phyloP scores from a whole-genome alignment of 2,329 filamentous ascomycete genomes.

The Arthroderma sp. region DNA sequence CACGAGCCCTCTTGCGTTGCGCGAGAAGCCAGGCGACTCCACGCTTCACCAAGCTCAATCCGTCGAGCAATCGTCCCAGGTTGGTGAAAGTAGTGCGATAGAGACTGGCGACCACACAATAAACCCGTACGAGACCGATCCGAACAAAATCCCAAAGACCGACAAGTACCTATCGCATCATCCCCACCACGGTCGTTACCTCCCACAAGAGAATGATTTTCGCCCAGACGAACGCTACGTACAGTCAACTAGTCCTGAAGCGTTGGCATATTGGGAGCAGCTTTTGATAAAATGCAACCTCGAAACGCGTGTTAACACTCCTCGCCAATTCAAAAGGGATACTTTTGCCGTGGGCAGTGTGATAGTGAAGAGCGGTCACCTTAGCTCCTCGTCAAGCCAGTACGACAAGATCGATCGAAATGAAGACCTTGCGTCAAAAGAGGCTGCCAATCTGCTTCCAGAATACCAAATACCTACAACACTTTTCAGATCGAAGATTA shows the following conservation, averaged over 20 bases:
- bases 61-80: too few relatives aligned
- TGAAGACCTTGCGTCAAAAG: conserved; percentile 22
- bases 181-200: conserved; percentile 23
- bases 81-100: too few relatives aligned
- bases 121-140: conserved; percentile 14
- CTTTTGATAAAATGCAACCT: conserved; percentile 17
- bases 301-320: conserved; percentile 20
- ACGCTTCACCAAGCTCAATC: too few relatives aligned
- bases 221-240: conserved; percentile 21
- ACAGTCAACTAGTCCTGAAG: conserved; percentile 19
- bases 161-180: conserved; percentile 24
- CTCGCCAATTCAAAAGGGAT: conserved; percentile 19
- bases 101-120: too few relatives aligned
- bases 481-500: conserved; percentile 24
- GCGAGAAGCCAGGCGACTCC: too few relatives aligned
- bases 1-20: too few relatives aligned
- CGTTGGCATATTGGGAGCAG: conserved; percentile 23
- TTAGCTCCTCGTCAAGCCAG: conserved; percentile 15
- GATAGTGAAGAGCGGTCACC: conserved; percentile 24
- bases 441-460: conserved; percentile 21
- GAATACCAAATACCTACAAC: conserved; percentile 23
- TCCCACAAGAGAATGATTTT: conserved; percentile 23
- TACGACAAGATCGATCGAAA: conserved; percentile 25
- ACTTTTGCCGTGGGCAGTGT: conserved; percentile 24
- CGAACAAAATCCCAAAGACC: conserved; percentile 18